A percentile compares a stretch with the other conserved stretches of the same genome.
Evolutionary conservation across 139 green algal species (phyloP).

Genomic region (Closterium sp.): DNA sequence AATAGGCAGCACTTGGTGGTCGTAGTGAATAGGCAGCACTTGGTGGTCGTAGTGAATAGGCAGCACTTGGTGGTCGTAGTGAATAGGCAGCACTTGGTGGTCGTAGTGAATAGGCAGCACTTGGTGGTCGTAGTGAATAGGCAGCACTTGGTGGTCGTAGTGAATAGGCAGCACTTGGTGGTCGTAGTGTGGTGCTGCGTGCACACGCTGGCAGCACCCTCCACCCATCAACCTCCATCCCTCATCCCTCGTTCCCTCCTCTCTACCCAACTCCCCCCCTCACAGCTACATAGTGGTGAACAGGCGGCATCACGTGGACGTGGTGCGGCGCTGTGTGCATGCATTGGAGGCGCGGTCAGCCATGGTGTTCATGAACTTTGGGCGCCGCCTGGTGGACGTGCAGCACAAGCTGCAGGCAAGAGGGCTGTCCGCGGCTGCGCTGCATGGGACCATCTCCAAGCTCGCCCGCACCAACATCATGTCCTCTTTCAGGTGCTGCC

Average conservation of each 20-base stretch:
- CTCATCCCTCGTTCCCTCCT: background rate
- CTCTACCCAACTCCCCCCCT: no score
- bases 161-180: no score
- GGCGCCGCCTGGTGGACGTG: slow-evolving; percentile 68
- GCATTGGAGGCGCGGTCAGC: slow-evolving; percentile 68
- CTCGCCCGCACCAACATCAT: slow-evolving; percentile 69
- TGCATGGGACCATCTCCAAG: slow-evolving; percentile 83
- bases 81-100: no score
- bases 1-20: no score
- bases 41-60: no score
- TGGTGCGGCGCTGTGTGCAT: slow-evolving; percentile 75
- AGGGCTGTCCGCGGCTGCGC: slow-evolving; percentile 66
- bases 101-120: no score
- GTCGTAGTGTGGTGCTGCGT: no score
- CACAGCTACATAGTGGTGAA: slow-evolving; percentile 44
- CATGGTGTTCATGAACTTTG: slow-evolving; percentile 97
- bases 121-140: no score
- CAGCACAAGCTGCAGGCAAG: slow-evolving; percentile 76
- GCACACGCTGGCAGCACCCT: slow-evolving; percentile 71
- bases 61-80: no score
- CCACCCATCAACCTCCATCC: background rate
- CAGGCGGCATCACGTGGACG: slow-evolving; percentile 73
- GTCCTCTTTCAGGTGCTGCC: slow-evolving; percentile 63
- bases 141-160: no score
- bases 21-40: no score